phyloP scores from a whole-genome alignment of 371 early-diverging fungal genomes.

The Rhizomucor pusillus region DNA sequence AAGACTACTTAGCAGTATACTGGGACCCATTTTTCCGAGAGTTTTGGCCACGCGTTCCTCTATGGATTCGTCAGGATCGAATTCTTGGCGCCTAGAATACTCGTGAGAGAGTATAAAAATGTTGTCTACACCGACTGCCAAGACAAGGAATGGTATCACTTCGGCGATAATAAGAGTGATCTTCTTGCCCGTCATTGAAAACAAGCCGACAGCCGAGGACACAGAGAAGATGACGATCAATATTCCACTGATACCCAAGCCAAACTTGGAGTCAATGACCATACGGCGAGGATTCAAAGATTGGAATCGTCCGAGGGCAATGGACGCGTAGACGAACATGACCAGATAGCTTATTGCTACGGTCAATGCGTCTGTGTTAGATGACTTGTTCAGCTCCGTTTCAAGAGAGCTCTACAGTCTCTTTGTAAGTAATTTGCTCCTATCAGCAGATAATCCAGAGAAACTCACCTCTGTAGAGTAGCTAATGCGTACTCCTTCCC shows the following conservation, averaged over 20 bases:
- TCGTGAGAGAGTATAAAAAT: slow-evolving; percentile 76
- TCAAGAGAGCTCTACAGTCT: slow-evolving; percentile 55
- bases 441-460: too few relatives aligned
- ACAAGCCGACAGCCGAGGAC: slow-evolving; percentile 65
- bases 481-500: slow-evolving; percentile 54
- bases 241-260: slow-evolving; percentile 67
- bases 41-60: slow-evolving; percentile 62
- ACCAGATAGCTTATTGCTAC: slow-evolving; percentile 65
- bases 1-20: slow-evolving; percentile 64
- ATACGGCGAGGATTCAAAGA: slow-evolving; percentile 49
- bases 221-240: slow-evolving; percentile 72
- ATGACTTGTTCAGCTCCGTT: slow-evolving; percentile 65
- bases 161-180: slow-evolving; percentile 78
- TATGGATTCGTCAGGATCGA: slow-evolving; percentile 26
- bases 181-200: slow-evolving; percentile 64
- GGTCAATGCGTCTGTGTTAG: slow-evolving; percentile 64
- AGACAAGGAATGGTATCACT: slow-evolving; percentile 77
- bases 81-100: slow-evolving; percentile 50
- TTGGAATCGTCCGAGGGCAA: slow-evolving; percentile 59
- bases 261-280: slow-evolving; percentile 68
- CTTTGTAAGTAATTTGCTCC: slow-evolving; percentile 5
- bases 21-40: slow-evolving; percentile 69
- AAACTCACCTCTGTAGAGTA: slow-evolving; percentile 69
- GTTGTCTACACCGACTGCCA: slow-evolving; percentile 83
- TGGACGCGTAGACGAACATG: slow-evolving; percentile 75